Base-by-base conservation (phyloP, 768 basidiomycete genomes). In the Saitozyma sp. region DNA sequence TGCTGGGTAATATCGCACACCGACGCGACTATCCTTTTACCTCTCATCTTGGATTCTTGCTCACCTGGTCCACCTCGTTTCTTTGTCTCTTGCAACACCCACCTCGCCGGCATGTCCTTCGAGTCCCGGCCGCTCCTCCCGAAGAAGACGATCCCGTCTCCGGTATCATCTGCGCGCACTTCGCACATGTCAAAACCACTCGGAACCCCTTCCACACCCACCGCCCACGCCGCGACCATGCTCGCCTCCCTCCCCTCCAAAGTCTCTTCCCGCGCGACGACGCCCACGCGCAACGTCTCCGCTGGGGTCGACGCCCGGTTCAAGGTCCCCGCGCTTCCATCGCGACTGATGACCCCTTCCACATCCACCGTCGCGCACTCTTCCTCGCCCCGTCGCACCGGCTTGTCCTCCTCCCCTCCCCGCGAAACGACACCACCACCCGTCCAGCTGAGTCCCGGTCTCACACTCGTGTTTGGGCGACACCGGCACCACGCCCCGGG, bases 301-400 rank as follows among this genome's bases (percentile, higher is more conserved):
- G 20, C 19, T 9, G 38, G 11, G 29, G 5, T 7, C 8, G 38
- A 54, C 20, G 19, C 51, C 14, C 40, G 13, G 19, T 68, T 68
- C 59, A 74, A 74, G 50, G 50, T 68, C 42, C 67, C 67, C 8
- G 57, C 64, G 5, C 50, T 70, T 3, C 72, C 68, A n/a, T 4
- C 43, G 9, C 55, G 62, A 19, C 14, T 62, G 20, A 61, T 74
- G 51, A 74, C 74, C 8, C 74, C 74, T 6, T 67, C 69, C 8
- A 69, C 74, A 2, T 72, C 71, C 10, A 75, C 74, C 49, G 71
- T 73, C 8, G 74, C 74, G 1, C 64, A 54, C n/a, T 73, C 69
- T 8, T 75, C 74, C 13, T 74, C 73, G 1, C 73, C 73, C 10
- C 56, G 55, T 29, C 56, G 65, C 50, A 41, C 38, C 45, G n/a